Conservation (phyloP, 306 rosid genomes). For the Cucumis cinereus region DNA sequence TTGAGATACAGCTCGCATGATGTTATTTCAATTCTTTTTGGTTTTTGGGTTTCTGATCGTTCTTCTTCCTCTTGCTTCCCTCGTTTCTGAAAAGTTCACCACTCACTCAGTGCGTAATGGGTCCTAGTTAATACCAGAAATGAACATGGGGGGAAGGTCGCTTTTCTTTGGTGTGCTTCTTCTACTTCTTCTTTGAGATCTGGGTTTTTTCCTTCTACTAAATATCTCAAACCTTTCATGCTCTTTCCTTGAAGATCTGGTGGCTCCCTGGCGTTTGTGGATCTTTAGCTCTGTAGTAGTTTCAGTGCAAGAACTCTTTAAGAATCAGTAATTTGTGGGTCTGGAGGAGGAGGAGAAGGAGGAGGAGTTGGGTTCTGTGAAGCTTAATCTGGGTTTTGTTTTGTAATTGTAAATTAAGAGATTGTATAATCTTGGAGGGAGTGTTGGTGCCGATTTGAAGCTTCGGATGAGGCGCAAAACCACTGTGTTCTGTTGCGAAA, state of each 20-base stretch:
- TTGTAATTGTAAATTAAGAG: not conserved
- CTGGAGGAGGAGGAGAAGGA: not conserved
- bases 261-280: slow-evolving; percentile 12
- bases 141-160: slow-evolving; percentile 9
- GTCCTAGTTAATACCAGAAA: slow-evolving; percentile 15
- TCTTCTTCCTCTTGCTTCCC: not conserved
- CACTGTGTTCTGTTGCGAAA: slow-evolving; percentile 33
- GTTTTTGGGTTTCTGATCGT: not conserved
- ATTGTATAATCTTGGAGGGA: slow-evolving; percentile 20
- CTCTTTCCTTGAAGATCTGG: slow-evolving; percentile 54
- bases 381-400: not conserved
- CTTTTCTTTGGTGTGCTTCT: slow-evolving; percentile 13
- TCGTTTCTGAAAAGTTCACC: not conserved
- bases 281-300: not conserved
- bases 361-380: not conserved
- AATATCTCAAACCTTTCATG: slow-evolving; percentile 8
- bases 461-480: slow-evolving; percentile 62
- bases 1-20: slow-evolving; percentile 5
- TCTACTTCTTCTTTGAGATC: slow-evolving; percentile 38
- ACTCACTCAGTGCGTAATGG: slow-evolving; percentile 11
- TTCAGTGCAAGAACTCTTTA: not conserved
- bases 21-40: not conserved
- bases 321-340: not conserved
- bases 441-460: slow-evolving; percentile 25
- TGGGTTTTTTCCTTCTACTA: slow-evolving; percentile 21